Conservation (phyloP, 345 rosid genomes). For the Lepidium africanum region DNA sequence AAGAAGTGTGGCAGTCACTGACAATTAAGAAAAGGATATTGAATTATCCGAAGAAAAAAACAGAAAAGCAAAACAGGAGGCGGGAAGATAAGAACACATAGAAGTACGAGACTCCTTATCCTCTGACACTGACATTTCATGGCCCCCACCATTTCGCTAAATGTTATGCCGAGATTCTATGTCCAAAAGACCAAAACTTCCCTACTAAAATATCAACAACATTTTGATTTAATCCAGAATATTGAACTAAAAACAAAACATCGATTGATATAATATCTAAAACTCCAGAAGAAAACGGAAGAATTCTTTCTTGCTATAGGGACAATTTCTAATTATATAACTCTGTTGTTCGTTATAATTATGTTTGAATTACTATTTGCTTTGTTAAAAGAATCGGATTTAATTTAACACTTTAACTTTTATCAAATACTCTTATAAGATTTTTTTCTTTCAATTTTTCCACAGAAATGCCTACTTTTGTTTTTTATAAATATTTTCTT, state of each 20-base stretch:
- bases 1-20: too few species aligned
- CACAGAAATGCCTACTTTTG: too few species aligned
- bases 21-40: background rate
- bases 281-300: background rate
- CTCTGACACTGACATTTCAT: constrained; percentile 21
- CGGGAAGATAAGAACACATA: constrained; percentile 15
- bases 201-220: background rate
- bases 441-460: background rate
- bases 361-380: background rate
- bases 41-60: background rate
- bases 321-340: background rate
- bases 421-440: background rate
- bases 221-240: background rate
- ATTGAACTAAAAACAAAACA: background rate
- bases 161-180: background rate
- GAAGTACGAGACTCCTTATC: constrained; percentile 29
- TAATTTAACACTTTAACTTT: background rate
- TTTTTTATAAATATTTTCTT: background rate
- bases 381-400: background rate
- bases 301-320: background rate
- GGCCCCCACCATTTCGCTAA: constrained; percentile 9
- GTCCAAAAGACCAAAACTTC: background rate
- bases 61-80: background rate
- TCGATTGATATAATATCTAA: background rate
- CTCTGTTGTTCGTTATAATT: too few species aligned